These are phyloP conservation scores for Trypanosoma cruzi DNA, from an alignment of 208 protist genomes.

Conservation along the genomic window DNA sequence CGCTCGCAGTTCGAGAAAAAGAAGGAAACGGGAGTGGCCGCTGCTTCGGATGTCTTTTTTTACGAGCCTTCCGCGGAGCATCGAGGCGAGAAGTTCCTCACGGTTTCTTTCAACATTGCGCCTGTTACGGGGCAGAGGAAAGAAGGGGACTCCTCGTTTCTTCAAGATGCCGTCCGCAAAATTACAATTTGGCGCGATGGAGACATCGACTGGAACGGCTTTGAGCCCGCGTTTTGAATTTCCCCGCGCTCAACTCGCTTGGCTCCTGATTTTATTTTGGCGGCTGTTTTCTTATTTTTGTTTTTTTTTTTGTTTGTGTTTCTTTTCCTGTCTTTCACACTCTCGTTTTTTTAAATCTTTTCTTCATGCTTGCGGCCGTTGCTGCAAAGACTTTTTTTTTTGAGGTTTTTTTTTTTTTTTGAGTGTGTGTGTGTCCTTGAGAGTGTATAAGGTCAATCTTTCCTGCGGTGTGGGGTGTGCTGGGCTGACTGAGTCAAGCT, in stretches of 20 bases:
- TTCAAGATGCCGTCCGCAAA: conserved; percentile 49
- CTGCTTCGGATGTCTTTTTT: conserved; percentile 66
- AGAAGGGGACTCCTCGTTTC: conserved; percentile 30
- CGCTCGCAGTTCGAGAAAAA: conserved; percentile 60
- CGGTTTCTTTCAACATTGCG: conserved; percentile 38
- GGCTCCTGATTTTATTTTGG: conserved; percentile 20
- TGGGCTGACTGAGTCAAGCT: too few relatives aligned
- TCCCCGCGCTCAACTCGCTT: conserved; percentile 10
- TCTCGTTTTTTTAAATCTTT: not conserved
- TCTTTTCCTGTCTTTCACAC: not conserved
- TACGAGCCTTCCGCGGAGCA: conserved; percentile 59
- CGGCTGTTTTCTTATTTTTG: not conserved
- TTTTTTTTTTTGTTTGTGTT: not conserved
- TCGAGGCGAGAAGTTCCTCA: conserved; percentile 52
- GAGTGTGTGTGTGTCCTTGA: conserved; percentile 3
- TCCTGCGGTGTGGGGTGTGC: too few relatives aligned
- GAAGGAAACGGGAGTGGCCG: conserved; percentile 39
- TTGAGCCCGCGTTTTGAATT: conserved; percentile 33
- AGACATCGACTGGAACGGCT: conserved; percentile 70
- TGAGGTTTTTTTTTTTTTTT: conserved; percentile 15
- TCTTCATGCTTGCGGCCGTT: not conserved
- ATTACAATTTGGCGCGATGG: conserved; percentile 59
- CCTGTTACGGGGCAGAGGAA: conserved; percentile 16
- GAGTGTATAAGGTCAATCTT: too few relatives aligned
- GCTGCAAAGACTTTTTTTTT: too few relatives aligned